These are phyloP conservation scores for Lachnellula hyalina DNA, from an alignment of 2,329 filamentous ascomycete species.

Conservation along the genomic window DNA sequence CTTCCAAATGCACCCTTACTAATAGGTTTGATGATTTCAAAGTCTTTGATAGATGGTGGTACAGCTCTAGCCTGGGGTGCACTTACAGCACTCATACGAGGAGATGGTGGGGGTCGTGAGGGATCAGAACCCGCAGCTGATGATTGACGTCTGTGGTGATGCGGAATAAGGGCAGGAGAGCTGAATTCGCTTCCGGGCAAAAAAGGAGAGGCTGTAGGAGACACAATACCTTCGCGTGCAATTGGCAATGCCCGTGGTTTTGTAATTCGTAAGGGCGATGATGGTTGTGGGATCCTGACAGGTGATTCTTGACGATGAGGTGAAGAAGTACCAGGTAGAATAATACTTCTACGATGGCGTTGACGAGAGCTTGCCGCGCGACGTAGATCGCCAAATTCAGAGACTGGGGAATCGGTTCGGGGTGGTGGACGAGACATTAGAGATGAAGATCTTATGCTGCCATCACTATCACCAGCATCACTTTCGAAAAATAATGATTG, in stretches of 20 bases:
- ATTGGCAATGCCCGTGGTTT: conserved; percentile 66
- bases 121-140: conserved; percentile 75
- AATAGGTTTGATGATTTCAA: conserved; percentile 98
- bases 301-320: conserved; percentile 86
- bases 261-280: conserved; percentile 78
- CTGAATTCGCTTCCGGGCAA: conserved; percentile 76
- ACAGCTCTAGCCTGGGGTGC: conserved; percentile 81
- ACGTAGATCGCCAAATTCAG: conserved; percentile 72
- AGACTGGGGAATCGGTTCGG: conserved; percentile 84
- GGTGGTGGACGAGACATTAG: conserved; percentile 60
- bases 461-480: conserved; percentile 79
- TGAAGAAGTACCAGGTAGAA: conserved; percentile 73
- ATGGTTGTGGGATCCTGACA: conserved; percentile 66
- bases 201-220: conserved; percentile 86
- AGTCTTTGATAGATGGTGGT: conserved; percentile 96
- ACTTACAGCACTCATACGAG: conserved; percentile 69
- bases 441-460: conserved; percentile 77
- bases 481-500: conserved; percentile 78
- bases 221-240: conserved; percentile 62
- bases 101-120: conserved; percentile 69
- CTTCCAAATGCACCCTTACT: conserved; percentile 98
- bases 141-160: conserved; percentile 82
- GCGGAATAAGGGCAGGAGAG: conserved; percentile 60
- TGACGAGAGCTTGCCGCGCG: conserved; percentile 75
- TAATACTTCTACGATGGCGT: conserved; percentile 79